These are phyloP conservation scores for Blastocystis sp. DNA, from an alignment of 352 stramenopile genomes.

Conservation along the genomic window DNA sequence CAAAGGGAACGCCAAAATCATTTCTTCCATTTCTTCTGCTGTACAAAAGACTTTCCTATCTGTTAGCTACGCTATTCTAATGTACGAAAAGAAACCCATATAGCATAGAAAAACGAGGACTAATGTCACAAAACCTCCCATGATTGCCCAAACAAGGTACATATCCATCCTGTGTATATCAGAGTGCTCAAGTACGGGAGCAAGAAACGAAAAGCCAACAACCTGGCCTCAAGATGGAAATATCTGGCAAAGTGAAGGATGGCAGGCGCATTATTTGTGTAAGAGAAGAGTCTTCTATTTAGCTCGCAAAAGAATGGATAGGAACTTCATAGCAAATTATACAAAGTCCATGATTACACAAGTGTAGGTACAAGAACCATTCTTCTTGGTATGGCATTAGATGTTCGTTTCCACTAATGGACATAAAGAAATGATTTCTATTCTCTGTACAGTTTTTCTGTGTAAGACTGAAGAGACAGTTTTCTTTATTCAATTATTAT, in stretches of 20 bases:
- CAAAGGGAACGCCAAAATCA: conserved; percentile 15
- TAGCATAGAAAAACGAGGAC: conserved; percentile 15
- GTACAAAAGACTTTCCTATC: background rate
- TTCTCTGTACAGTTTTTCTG: too few relatives aligned
- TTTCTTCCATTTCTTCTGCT: conserved; percentile 19
- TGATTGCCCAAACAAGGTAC: conserved; percentile 1
- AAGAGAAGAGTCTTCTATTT: too few relatives aligned
- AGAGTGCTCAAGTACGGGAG: background rate
- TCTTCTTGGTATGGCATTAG: too few relatives aligned
- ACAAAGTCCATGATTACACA: too few relatives aligned
- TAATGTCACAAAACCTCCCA: background rate
- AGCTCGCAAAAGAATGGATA: too few relatives aligned
- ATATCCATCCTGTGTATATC: background rate
- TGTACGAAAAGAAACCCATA: conserved; percentile 51
- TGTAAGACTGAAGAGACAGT: too few relatives aligned
- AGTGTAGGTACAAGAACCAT: too few relatives aligned
- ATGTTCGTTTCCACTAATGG: too few relatives aligned
- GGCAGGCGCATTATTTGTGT: too few relatives aligned
- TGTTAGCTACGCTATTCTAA: background rate
- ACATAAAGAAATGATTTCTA: too few relatives aligned
- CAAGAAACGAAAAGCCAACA: background rate
- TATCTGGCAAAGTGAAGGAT: background rate
- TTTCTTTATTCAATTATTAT: too few relatives aligned
- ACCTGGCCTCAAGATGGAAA: background rate
- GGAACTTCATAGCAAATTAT: too few relatives aligned